These are phyloP conservation scores for Linum trigynum DNA, from an alignment of 345 rosid species.

Conservation along the genomic window DNA sequence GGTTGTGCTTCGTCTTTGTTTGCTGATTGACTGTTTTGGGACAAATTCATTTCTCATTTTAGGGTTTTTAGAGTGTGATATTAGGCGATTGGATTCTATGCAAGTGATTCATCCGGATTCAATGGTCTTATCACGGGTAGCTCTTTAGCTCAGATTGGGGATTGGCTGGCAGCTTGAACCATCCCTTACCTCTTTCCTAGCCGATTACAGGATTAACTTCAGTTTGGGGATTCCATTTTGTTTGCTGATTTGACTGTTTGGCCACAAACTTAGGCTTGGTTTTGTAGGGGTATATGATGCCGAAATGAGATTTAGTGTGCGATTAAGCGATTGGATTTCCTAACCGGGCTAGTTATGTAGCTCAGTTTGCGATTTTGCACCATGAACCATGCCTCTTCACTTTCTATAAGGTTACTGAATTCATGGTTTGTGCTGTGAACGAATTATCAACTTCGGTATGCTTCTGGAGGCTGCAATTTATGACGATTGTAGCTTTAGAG, in stretches of 20 bases:
- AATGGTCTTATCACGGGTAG: not conserved
- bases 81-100: not conserved
- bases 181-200: too few species aligned
- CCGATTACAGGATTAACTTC: too few species aligned
- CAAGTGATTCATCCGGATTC: not conserved
- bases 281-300: too few species aligned
- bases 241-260: too few species aligned
- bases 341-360: too few species aligned
- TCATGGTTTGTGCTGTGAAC: not conserved
- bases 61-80: not conserved
- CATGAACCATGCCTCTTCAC: not conserved
- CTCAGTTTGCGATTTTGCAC: not conserved
- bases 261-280: too few species aligned
- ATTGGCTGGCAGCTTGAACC: too few species aligned
- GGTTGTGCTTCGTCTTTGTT: not conserved
- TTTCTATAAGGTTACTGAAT: not conserved
- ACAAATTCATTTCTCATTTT: not conserved
- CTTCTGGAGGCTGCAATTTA: not conserved
- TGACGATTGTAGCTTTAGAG: too few species aligned
- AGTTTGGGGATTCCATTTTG: too few species aligned
- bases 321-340: too few species aligned
- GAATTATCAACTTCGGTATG: not conserved
- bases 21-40: not conserved
- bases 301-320: too few species aligned
- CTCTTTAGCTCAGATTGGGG: not conserved